Evolutionary conservation across 495 filamentous ascomycete species (phyloP), one percentile per base, ranked within the genome.

Genomic region (Hapsidospora chrysogenum): DNA sequence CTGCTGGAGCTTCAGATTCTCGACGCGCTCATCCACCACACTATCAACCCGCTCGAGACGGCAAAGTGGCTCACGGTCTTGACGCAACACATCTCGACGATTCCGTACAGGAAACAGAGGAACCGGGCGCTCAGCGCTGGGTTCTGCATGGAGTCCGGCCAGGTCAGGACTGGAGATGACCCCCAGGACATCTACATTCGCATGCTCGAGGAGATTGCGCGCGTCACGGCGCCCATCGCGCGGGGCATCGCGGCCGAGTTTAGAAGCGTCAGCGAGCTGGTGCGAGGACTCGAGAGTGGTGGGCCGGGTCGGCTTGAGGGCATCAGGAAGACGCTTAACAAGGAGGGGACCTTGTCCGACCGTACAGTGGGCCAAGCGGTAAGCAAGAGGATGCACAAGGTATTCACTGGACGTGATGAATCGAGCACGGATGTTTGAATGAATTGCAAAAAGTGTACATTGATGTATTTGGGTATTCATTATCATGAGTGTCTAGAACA

Each of bases 111-210:
- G 45, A 64, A 54, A 9, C 45, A 42, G 27, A 56, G 50, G 17
- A 56, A 58, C 29, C 52, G 54, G 21, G 46, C 52, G 30, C 48
- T 53, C 36, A 47, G 57, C 6, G 72, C 76, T 5, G 66, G 71
- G 2, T 89, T 89, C 57, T 87, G 83, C 54, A 85, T 87, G 74
- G 83, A 85, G 26, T 55, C 59, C 0, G 84, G 84, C 0, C 84
- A 89, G 49, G 80, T 89, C 22, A 78, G 76, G 33, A 66, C 75
- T 0, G 84, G 81, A 29, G 68, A 76, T 14, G 70, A 72, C 33
- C 58, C 68, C 13, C 44, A 55, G 14, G 83, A 89, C 43, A 85
- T 74, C 0, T 89, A 76, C 41, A 54, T 72, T 29, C 75, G 74
- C 42, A 82, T 87, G 80, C 60, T 92, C 29, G 77, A 85, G 52